Conservation (phyloP, 2,329 filamentous ascomycete species). For the Trichoderma oligosporum region DNA sequence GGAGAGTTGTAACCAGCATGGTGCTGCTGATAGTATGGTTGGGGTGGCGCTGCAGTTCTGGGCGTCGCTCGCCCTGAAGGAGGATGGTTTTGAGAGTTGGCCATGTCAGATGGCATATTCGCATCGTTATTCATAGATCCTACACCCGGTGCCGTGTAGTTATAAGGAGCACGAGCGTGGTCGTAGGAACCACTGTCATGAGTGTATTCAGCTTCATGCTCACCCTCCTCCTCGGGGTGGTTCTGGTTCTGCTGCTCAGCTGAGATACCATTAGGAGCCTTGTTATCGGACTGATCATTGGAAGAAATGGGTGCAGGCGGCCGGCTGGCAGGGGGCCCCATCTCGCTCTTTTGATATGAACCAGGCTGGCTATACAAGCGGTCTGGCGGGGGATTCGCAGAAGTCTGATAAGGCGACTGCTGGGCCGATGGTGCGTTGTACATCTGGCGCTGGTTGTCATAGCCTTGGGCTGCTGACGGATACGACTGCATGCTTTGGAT, state of each 20-base stretch:
- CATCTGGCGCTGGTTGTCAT: conserved; percentile 73
- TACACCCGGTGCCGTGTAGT: conserved; percentile 63
- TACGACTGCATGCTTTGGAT: conserved; percentile 79
- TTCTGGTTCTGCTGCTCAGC: conserved; percentile 46
- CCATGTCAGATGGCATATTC: conserved; percentile 78
- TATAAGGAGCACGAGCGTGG: conserved; percentile 68
- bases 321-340: conserved; percentile 73
- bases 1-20: conserved; percentile 70
- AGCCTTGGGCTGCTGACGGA: conserved; percentile 62
- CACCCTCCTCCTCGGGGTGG: conserved; percentile 63
- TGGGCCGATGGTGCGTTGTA: conserved; percentile 70
- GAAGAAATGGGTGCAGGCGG: conserved; percentile 55
- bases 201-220: conserved; percentile 80
- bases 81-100: conserved; percentile 74
- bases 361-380: conserved; percentile 64
- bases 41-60: conserved; percentile 67
- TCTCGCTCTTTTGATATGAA: conserved; percentile 77
- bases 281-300: conserved; percentile 60
- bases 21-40: conserved; percentile 67
- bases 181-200: conserved; percentile 76
- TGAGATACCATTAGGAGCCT: conserved; percentile 62
- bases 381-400: conserved; percentile 57
- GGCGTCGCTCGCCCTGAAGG: conserved; percentile 83
- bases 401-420: conserved; percentile 67
- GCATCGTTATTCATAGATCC: conserved; percentile 67